These are phyloP conservation scores for Forsythia viridissima DNA, from an alignment of 257 asterid species.

Conservation along the genomic window DNA sequence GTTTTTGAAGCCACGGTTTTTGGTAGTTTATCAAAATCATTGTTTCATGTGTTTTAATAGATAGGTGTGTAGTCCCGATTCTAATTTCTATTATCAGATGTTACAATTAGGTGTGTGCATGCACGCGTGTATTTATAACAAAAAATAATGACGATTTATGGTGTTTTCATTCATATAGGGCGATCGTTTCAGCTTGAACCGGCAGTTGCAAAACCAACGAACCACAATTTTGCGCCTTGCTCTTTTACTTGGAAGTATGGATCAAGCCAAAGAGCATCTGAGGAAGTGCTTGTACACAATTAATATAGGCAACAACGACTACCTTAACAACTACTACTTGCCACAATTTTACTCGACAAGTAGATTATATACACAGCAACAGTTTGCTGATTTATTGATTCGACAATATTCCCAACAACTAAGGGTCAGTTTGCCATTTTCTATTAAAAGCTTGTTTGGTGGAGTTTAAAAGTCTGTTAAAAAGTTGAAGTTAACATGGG, in stretches of 20 bases:
- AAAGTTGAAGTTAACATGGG: no score
- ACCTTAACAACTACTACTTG: constrained; percentile 51
- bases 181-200: constrained; percentile 30
- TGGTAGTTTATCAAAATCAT: no score
- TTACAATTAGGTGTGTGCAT: no score
- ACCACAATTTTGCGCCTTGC: constrained; percentile 14
- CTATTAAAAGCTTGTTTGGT: no score
- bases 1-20: no score
- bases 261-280: constrained; percentile 18
- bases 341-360: constrained; percentile 29
- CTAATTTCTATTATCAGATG: background rate
- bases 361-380: constrained; percentile 28
- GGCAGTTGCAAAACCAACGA: constrained; percentile 34
- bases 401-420: constrained; percentile 25
- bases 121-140: background rate
- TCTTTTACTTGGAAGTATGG: constrained; percentile 1
- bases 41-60: no score
- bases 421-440: constrained; percentile 20
- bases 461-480: no score
- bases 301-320: constrained; percentile 62
- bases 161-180: constrained; percentile 27
- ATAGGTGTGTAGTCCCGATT: no score
- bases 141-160: background rate
- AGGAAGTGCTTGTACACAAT: constrained; percentile 48
- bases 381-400: constrained; percentile 39